A percentile compares a stretch with the other conserved stretches of the same genome.
Conservation (phyloP, 1,284 basidiomycete species). For the Leccinum variabile region DNA sequence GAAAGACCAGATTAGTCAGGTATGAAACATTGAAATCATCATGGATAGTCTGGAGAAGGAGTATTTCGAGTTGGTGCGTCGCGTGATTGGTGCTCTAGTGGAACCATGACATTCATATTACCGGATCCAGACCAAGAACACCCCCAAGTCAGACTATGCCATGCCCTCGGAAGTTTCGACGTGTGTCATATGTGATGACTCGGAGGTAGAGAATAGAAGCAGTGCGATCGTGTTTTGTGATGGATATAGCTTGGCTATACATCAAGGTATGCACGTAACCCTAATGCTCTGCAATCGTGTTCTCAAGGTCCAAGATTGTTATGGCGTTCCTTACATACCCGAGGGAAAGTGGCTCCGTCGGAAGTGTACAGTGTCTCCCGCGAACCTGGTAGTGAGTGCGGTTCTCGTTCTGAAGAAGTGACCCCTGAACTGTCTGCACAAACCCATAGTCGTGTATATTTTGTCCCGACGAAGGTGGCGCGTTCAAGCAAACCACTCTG, state of each 20-base stretch:
- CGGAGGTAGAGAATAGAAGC: constrained; percentile 91
- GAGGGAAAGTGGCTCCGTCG: constrained; percentile 99
- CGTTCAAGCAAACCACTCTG: constrained; percentile 88
- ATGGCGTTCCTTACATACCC: constrained; percentile 69
- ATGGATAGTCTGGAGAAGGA: constrained; percentile 68
- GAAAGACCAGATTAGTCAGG: constrained; percentile 76
- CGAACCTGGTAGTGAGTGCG: constrained; percentile 83
- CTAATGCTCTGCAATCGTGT: neutral
- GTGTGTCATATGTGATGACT: constrained; percentile 97
- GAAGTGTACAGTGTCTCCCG: constrained; percentile 97
- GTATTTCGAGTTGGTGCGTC: too few species aligned
- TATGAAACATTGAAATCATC: constrained; percentile 91
- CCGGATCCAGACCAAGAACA: constrained; percentile 74
- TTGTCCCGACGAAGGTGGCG: constrained; percentile 96
- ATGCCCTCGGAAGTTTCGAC: constrained; percentile 91
- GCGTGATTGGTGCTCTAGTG: too few species aligned
- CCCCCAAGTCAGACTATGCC: constrained; percentile 80
- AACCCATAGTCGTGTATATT: constrained; percentile 77
- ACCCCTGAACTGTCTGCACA: neutral
- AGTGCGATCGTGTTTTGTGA: constrained; percentile 98
- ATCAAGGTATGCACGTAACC: constrained; percentile 71
- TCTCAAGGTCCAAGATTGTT: constrained; percentile 72
- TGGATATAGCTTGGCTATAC: constrained; percentile 97
- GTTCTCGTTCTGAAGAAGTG: neutral
- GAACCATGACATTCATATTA: neutral